Percentiles rank a stretch among this genome's conserved stretches.
Conservation (phyloP, 2,329 filamentous ascomycete genomes). For the Truncatella angustata region DNA sequence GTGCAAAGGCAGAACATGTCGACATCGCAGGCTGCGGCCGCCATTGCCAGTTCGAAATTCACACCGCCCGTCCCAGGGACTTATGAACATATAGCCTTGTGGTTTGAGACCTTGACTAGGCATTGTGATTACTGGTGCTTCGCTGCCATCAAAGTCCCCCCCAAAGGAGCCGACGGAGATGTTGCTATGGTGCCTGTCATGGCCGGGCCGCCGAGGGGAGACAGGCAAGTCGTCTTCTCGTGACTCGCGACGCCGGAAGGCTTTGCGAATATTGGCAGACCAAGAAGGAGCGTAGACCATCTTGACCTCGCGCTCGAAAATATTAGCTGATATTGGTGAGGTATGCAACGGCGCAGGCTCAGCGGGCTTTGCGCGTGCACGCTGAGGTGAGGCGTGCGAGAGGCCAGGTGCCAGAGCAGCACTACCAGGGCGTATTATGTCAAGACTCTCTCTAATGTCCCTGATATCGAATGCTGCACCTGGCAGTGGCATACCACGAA, state of each 20-base stretch:
- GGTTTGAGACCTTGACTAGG: slow-evolving; percentile 50
- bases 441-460: slow-evolving; percentile 12
- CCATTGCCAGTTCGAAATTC: slow-evolving; percentile 78
- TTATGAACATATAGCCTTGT: slow-evolving; percentile 73
- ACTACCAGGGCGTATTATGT: slow-evolving; percentile 22
- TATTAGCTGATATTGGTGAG: slow-evolving; percentile 22
- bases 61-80: slow-evolving; percentile 85
- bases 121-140: slow-evolving; percentile 34
- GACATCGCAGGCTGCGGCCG: slow-evolving; percentile 73
- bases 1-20: slow-evolving; percentile 61
- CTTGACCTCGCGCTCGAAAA: slow-evolving; percentile 53
- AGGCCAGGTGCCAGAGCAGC: slow-evolving; percentile 1
- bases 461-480: slow-evolving; percentile 6
- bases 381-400: background rate
- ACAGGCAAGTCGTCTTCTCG: slow-evolving; percentile 22
- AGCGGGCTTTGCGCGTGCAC: background rate
- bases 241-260: slow-evolving; percentile 36
- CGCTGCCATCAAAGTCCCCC: slow-evolving; percentile 25
- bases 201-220: slow-evolving; percentile 26
- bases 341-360: slow-evolving; percentile 8
- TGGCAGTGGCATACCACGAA: slow-evolving; percentile 44
- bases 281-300: slow-evolving; percentile 57
- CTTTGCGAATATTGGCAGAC: slow-evolving; percentile 43
- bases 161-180: slow-evolving; percentile 33
- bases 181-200: slow-evolving; percentile 29